Conservation (phyloP, 768 basidiomycete genomes). For the Pulveroboletus sp. region DNA sequence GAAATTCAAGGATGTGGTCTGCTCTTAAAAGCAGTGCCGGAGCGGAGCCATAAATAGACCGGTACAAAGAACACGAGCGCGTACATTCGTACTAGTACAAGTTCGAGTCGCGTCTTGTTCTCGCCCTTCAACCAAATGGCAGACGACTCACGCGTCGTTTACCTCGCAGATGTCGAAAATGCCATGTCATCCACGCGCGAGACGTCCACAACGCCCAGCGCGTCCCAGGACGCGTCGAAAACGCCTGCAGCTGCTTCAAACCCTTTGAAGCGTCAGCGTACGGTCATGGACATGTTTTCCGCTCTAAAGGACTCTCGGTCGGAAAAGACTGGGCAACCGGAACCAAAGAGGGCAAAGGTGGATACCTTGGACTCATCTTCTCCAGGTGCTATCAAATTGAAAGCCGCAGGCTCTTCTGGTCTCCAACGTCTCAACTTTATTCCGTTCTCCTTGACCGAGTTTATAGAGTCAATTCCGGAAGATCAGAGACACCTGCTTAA, state of each 20-base stretch:
- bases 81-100: background rate
- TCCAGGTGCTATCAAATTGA: slow-evolving; percentile 10
- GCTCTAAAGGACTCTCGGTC: slow-evolving; percentile 29
- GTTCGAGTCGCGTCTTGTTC: slow-evolving; percentile 11
- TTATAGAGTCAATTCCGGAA: slow-evolving; percentile 50
- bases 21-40: slow-evolving; percentile 8
- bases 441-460: slow-evolving; percentile 62
- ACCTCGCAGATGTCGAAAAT: slow-evolving; percentile 45
- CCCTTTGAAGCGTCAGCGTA: slow-evolving; percentile 54
- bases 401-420: slow-evolving; percentile 11
- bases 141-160: slow-evolving; percentile 32
- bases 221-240: slow-evolving; percentile 23
- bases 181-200: slow-evolving; percentile 10
- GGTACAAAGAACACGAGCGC: slow-evolving; percentile 9
- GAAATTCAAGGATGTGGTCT: slow-evolving; percentile 11
- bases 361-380: slow-evolving; percentile 23
- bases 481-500: slow-evolving; percentile 56
- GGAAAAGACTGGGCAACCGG: slow-evolving; percentile 22
- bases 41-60: slow-evolving; percentile 12
- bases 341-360: slow-evolving; percentile 49
- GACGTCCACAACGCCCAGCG: slow-evolving; percentile 13
- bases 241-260: slow-evolving; percentile 21
- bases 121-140: slow-evolving; percentile 20
- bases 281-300: slow-evolving; percentile 63
- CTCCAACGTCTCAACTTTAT: slow-evolving; percentile 55